Evolutionary conservation across 495 filamentous ascomycete species (phyloP), one percentile per base, ranked within the genome.

Genomic region (Penicillium coffeae): DNA sequence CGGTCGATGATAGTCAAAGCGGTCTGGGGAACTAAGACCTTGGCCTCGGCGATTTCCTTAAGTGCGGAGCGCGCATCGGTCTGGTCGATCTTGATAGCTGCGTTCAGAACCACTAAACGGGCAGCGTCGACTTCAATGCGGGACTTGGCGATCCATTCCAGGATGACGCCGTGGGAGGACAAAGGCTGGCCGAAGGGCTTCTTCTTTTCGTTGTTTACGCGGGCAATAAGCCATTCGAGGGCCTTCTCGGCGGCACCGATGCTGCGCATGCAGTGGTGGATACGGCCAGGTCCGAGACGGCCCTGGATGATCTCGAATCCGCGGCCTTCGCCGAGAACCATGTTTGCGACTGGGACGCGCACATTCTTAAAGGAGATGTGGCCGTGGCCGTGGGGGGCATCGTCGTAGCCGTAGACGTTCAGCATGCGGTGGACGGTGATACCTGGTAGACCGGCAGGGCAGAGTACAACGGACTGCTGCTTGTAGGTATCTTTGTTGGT

Each of bases 301-400:
- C 91, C 90, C 65, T 96, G 90, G 66, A 95, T 95, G 62, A 96
- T 95, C 65, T 96, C 91, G 68, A 95, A 95, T n/a, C 90, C 91
- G 38, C 90, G 83, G 48, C 90, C 89, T 64, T 89, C 87, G 42
- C 90, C 91, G 22, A 96, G 82, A 8, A 96, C 85, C 54, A 96
- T 80, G 65, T 88, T 89, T 48, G 76, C 64, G 5, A 74, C 76
- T 14, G 89, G 90, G 0, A 96, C 84, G 50, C 88, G 86, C 38
- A 93, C 90, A 59, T 95, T 82, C 20, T 83, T 77, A 75, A 96
- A 96, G 45, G 74, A 82, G 64, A 96, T 84, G 67, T 95, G 88
- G 21, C 86, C 90, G 74, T 96, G 90, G 41, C 90, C 91, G 68
- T 96, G 90, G 3, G 90, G 90, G 19, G 90, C 91, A 59, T 96